phyloP scores from a whole-genome alignment of 1,284 basidiomycete species.

The Anthracocystis setariae region DNA sequence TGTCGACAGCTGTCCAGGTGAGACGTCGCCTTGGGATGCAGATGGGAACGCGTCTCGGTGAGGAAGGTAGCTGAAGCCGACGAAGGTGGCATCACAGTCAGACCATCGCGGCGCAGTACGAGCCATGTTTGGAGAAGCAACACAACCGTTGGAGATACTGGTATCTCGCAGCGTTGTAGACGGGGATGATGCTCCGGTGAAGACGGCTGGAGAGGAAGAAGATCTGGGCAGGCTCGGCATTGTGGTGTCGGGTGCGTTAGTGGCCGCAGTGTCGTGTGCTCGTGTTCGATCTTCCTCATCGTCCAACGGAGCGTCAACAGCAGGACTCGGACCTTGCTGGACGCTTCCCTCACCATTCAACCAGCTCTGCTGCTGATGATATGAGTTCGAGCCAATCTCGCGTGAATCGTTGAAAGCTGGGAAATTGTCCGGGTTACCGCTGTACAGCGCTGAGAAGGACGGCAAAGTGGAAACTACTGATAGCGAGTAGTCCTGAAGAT shows the following conservation, averaged over 20 bases:
- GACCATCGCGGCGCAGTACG: conserved; percentile 45
- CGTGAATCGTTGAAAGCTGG: conserved; percentile 57
- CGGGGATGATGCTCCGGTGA: conserved; percentile 15
- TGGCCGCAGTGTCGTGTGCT: not conserved
- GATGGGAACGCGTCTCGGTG: conserved; percentile 33
- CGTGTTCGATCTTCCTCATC: not conserved
- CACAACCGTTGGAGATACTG: conserved; percentile 3
- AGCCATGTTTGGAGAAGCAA: conserved; percentile 17
- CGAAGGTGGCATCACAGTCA: conserved; percentile 54
- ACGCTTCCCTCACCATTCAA: conserved; percentile 11
- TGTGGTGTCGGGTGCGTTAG: not conserved
- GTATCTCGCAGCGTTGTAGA: conserved; percentile 10
- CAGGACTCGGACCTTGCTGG: not conserved
- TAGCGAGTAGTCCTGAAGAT: conserved; percentile 24
- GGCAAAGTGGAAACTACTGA: conserved; percentile 52
- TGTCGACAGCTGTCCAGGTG: conserved; percentile 37
- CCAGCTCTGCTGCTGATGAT: conserved; percentile 23
- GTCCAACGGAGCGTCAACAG: not conserved
- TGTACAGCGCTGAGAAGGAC: conserved; percentile 60
- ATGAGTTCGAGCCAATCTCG: conserved; percentile 29
- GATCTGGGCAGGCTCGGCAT: conserved; percentile 26
- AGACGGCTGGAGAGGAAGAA: conserved; percentile 35
- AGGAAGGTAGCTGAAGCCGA: conserved; percentile 60
- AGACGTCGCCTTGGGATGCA: not conserved
- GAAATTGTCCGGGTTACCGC: conserved; percentile 59